A percentile compares a stretch with the other conserved stretches of the same genome.
Evolutionary conservation across 208 protist genomes (phyloP).

Genomic region (Wallacemonas collosoma): DNA sequence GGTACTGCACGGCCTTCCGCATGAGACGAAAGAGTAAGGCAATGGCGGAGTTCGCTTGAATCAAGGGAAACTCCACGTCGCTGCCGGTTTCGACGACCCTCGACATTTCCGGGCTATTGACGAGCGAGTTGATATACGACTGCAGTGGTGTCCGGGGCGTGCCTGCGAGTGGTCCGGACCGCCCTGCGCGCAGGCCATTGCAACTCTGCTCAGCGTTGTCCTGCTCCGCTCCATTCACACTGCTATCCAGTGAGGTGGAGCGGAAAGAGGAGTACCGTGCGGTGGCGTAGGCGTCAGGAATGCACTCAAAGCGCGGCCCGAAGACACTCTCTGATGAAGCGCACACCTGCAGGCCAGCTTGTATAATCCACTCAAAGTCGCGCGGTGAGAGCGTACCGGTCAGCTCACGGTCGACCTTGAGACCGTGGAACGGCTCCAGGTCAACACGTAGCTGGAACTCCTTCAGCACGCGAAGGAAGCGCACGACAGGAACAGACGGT

Average conservation of each 20-base stretch:
- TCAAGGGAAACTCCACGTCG: slow-evolving; percentile 7
- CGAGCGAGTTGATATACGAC: slow-evolving; percentile 11
- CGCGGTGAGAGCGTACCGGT: slow-evolving; percentile 28
- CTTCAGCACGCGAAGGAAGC: slow-evolving; percentile 24
- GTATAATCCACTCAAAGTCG: slow-evolving; percentile 49
- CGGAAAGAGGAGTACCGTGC: not conserved
- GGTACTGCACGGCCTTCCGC: not conserved
- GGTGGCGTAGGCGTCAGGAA: slow-evolving; percentile 10
- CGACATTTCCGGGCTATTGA: not conserved
- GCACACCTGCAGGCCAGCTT: slow-evolving; percentile 25
- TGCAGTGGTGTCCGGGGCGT: slow-evolving; percentile 1
- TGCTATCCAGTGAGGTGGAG: not conserved
- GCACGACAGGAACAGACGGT: slow-evolving; percentile 22
- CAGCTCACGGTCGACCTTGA: slow-evolving; percentile 27
- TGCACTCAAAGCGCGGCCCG: slow-evolving; percentile 15
- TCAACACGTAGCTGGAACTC: slow-evolving; percentile 27
- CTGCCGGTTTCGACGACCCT: not conserved
- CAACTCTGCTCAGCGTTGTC: not conserved
- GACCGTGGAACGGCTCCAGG: slow-evolving; percentile 29
- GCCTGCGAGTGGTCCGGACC: not conserved
- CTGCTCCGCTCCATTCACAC: not conserved
- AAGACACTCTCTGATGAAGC: not conserved
- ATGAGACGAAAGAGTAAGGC: slow-evolving; percentile 3
- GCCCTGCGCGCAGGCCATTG: not conserved
- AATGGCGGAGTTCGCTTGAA: slow-evolving; percentile 7